These are phyloP conservation scores for Boletus sp. DNA, from an alignment of 768 basidiomycete species.

Conservation along the genomic window DNA sequence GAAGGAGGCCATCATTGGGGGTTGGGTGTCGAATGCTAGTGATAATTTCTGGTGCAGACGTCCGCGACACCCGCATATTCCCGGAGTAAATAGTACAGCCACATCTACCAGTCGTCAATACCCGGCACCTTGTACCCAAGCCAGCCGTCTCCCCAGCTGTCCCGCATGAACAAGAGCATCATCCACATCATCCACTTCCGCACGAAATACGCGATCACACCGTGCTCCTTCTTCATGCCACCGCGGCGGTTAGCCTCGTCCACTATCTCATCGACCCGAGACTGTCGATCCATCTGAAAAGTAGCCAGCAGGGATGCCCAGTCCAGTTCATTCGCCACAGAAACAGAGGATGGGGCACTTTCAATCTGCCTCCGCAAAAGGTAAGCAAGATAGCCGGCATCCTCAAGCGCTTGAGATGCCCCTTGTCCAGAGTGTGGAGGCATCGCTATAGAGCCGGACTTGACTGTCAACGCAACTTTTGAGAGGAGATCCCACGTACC, in stretches of 20 bases:
- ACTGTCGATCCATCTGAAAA: constrained; percentile 25
- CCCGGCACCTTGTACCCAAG: constrained; percentile 30
- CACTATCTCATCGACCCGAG: constrained; percentile 26
- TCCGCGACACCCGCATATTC: constrained; percentile 23
- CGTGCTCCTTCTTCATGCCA: constrained; percentile 19
- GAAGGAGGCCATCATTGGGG: constrained; percentile 58
- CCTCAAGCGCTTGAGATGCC: constrained; percentile 31
- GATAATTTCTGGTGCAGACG: not conserved
- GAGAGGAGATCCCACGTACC: constrained; percentile 13
- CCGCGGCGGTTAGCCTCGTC: constrained; percentile 28
- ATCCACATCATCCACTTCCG: constrained; percentile 28
- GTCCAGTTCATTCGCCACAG: not conserved
- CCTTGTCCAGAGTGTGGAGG: constrained; percentile 32
- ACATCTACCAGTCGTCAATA: constrained; percentile 26
- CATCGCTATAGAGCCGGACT: constrained; percentile 20
- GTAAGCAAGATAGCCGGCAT: constrained; percentile 29
- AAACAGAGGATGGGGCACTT: not conserved
- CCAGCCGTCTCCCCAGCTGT: constrained; percentile 30
- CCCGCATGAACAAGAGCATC: constrained; percentile 18
- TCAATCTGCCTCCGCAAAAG: constrained; percentile 19
- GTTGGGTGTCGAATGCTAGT: not conserved
- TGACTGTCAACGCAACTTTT: not conserved
- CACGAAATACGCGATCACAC: constrained; percentile 17
- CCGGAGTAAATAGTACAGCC: constrained; percentile 41
- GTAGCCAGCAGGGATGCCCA: constrained; percentile 17